Base-by-base conservation (phyloP, 805 yeast genomes). In the Candida oleophila region DNA sequence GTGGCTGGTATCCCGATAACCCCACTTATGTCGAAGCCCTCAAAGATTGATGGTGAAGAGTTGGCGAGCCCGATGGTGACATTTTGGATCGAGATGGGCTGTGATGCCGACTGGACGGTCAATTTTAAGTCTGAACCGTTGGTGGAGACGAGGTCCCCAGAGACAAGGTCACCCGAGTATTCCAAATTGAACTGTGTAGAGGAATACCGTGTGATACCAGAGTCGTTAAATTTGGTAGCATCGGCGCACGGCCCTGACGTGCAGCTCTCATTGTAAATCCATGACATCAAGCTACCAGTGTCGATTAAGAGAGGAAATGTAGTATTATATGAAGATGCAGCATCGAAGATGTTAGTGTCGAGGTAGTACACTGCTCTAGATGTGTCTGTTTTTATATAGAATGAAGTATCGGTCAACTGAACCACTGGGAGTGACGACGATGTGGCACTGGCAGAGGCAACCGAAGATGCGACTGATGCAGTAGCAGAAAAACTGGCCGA, bases 221-320 rank as follows among this genome's bases (percentile, higher is more conserved):
- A 43, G 43, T 57, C 57, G 42, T 50, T 42, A 21, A 75, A 62
- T 50, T 50, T 55, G 22, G 48, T 47, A 20, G 65, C 57, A 30
- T 55, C 55, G 2, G 56, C 43, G 53, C 87, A 83, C 1, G 78
- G 68, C 8, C 52, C 48, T 3, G 54, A 71, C 1, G 64, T 59
- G 64, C 88, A 83, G 34, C 73, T 61, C 1, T 69, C 59, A 41
- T 79, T 81, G 57, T 80, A 82, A 3, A 83, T 71, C 89, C 89
- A 83, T 2, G 81, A 58, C 47, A 81, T 76, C 15, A 82, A 81
- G 22, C 85, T 80, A 4, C 86, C 88, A 0, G 89, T 83, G 60
- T 83, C 89, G 15, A 83, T 63, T 16, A 83, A 69, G 35, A 83
- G 62, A 3, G 79, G 78, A 53, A 73, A 80, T 28, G 65, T 64